Base-by-base conservation (phyloP, 1,284 basidiomycete species). In the Rhodotorula sp. region DNA sequence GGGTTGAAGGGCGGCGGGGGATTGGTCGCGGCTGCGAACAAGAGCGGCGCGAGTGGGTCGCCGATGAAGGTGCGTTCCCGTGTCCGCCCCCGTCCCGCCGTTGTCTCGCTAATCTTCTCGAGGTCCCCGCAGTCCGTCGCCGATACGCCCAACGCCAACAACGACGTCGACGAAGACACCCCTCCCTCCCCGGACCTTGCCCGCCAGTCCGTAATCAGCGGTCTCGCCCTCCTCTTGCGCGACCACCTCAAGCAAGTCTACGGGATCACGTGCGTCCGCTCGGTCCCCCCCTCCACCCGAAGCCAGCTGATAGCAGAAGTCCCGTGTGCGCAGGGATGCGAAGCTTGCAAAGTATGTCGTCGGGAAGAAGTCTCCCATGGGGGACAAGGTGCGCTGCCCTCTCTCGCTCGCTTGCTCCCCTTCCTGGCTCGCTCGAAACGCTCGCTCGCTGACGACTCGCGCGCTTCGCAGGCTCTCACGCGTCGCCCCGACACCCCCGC, bases 311-410 rank as follows among this genome's bases (percentile, higher is more conserved):
- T 32, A 52, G 1, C 15, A 0, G 24, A 15, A 10, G 6, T 10
- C n/a, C n/a, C n/a, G 13, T 3, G 39, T 13, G 13, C 30, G 19
- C 39, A 72, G 68, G 13, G 54, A 64, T 55, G 94, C 92, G 62
- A 95, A 94, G 89, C 91, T 91, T 76, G 84, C 86, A 51, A 94
- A 92, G 80, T 93, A 90, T 77, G 84, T 88, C 4, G 80, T 88
- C 6, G 90, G 90, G 30, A 95, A 94, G 84, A 95, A 94, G 81
- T 90, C 87, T 63, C 86, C 89, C 0, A 78, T 89, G 6, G 92
- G 92, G 1, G 93, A 96, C 79, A 89, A 87, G 77, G 84, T 90
- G n/a, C 77, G 66, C 32, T 59, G 4, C 7, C 5, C 47, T 52
- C 46, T 32, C 39, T 17, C 27, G 1, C 34, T 47, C 24, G 39